phyloP scores from a whole-genome alignment of 2,329 filamentous ascomycete genomes.

The Rutstroemia sp. region DNA sequence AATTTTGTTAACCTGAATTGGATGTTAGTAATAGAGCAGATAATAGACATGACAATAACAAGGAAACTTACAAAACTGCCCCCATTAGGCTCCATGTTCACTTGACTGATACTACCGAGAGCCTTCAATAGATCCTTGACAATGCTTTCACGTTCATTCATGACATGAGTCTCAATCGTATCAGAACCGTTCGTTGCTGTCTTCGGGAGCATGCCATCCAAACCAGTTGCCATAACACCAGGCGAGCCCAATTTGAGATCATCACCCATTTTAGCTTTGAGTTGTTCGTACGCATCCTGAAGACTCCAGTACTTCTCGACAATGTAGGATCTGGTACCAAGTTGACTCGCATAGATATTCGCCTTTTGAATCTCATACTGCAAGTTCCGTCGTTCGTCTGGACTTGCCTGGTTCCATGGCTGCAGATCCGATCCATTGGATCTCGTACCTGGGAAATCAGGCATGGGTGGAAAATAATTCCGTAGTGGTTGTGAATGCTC shows the following conservation, averaged over 20 bases:
- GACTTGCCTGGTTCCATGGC: constrained; percentile 8
- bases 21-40: constrained; percentile 6
- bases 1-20: constrained; percentile 63
- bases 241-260: constrained; percentile 14
- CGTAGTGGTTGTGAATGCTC: constrained; percentile 35
- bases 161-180: constrained; percentile 45
- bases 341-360: constrained; percentile 76
- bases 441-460: constrained; percentile 32
- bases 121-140: constrained; percentile 72
- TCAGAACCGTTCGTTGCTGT: constrained; percentile 36
- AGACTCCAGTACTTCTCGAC: constrained; percentile 81
- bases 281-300: constrained; percentile 54
- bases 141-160: constrained; percentile 70
- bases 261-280: constrained; percentile 27
- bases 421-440: constrained; percentile 26
- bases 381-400: constrained; percentile 41
- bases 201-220: constrained; percentile 28
- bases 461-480: constrained; percentile 44
- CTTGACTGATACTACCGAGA: constrained; percentile 69
- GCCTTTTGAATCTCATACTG: constrained; percentile 90
- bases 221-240: constrained; percentile 21
- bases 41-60: not conserved
- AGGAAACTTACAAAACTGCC: constrained; percentile 50
- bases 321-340: constrained; percentile 75
- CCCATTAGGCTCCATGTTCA: constrained; percentile 72